A percentile compares a stretch with the other conserved stretches of the same genome.
These are phyloP conservation scores for Thoreauomyces humboldtii DNA, from an alignment of 192 early-diverging fungal species.

Conservation along the genomic window DNA sequence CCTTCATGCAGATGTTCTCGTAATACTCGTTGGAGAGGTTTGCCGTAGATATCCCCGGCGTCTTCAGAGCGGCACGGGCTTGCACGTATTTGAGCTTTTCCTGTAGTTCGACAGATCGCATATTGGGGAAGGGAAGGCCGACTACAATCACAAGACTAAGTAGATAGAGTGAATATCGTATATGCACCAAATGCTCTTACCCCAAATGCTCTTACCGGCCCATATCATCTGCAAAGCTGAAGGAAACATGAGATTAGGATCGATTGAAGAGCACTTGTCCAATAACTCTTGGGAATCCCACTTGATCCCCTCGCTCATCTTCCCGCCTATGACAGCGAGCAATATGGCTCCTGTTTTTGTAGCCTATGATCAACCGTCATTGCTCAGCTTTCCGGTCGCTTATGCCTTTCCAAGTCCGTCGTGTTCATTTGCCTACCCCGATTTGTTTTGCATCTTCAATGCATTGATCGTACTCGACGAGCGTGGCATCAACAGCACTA, in stretches of 20 bases:
- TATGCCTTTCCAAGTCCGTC: background rate
- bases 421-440: background rate
- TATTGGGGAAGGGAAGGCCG: constrained; percentile 84
- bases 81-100: constrained; percentile 73
- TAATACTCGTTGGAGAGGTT: constrained; percentile 66
- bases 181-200: too few species aligned
- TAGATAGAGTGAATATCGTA: background rate
- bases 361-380: too few species aligned
- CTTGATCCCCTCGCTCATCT: constrained; percentile 90
- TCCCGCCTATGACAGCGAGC: constrained; percentile 87
- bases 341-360: constrained; percentile 63
- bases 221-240: constrained; percentile 77
- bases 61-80: background rate
- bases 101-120: constrained; percentile 67
- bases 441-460: constrained; percentile 18
- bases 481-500: constrained; percentile 50
- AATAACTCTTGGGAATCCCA: constrained; percentile 1
- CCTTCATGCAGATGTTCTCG: constrained; percentile 89
- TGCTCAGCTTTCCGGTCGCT: background rate
- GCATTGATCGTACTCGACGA: constrained; percentile 56
- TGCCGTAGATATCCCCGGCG: background rate
- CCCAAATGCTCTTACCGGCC: constrained; percentile 47
- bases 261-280: background rate
- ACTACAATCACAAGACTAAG: constrained; percentile 79
- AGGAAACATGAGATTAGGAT: background rate